Evolutionary conservation across 2,329 filamentous ascomycete genomes (phyloP), one percentile per base, ranked within the genome.

Genomic region (Ascosphaera acerosa): DNA sequence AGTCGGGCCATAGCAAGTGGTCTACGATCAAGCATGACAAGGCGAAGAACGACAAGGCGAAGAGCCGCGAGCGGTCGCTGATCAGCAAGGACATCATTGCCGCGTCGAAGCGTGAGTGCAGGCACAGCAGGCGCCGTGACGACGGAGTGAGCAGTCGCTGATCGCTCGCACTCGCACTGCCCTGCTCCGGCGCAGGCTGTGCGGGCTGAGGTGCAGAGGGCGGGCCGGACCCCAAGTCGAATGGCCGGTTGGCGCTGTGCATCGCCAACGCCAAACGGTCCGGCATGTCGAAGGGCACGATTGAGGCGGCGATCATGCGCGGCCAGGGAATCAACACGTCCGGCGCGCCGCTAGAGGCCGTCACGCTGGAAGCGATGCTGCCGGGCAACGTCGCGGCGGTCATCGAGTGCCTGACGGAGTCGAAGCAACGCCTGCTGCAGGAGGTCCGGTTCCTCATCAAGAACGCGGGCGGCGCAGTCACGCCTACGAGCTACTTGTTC

Each of bases 1-100:
- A 54, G 36, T 71, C 74, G 15, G 81, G 81, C 10, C 81, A 91
- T 54, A 91, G 74, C 52, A 76, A 81, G 49, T 97, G 87, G 87
- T 81, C 80, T 35, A 90, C 87, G 45, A 94, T 92, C 54, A 77
- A 74, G 47, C 87, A 94, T 51, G 80, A 87, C 51, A 97, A 97
- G 53, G 81, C 74, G 32, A 77, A 73, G 37, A 75, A 72, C 35
- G 87, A 97, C 50, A 51, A 49, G 34, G 48, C 72, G 42, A 91
- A 82, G 53, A 78, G 70, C 52, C 64, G 63, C 27, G 62, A 72
- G 41, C 71, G 81, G 18, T 66, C 62, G 29, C 51, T 61, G 28
- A 64, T 89, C 42, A 62, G 72, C 15, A 71, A 76, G 40, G 66
- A 74, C 36, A 73, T 94, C 34, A 66, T 71, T 31, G 63, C 72